Percentiles rank a stretch among this genome's conserved stretches.
These are phyloP conservation scores for Datura wrightii DNA, from an alignment of 257 asterid genomes.

Conservation along the genomic window DNA sequence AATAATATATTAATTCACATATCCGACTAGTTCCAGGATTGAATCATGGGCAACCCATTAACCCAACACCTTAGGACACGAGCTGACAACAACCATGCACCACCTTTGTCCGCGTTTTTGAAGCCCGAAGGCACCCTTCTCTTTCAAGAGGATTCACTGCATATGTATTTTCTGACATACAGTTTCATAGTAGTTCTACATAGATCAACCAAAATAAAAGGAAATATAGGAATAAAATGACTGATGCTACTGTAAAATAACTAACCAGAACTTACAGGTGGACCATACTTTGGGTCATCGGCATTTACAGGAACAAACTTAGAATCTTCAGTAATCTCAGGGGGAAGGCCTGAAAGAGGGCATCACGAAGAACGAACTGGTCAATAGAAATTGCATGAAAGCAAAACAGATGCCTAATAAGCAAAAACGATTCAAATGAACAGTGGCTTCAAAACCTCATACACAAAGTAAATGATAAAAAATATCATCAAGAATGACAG, in stretches of 20 bases:
- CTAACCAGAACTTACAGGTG: conserved; percentile 91
- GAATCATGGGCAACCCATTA: too few relatives aligned
- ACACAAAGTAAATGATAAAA: conserved; percentile 6
- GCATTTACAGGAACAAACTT: conserved; percentile 80
- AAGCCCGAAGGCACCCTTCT: too few relatives aligned
- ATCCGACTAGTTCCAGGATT: too few relatives aligned
- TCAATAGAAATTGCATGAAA: neutral
- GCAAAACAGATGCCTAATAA: neutral
- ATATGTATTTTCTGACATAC: too few relatives aligned
- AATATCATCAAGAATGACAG: neutral
- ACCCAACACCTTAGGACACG: too few relatives aligned
- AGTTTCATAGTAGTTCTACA: neutral
- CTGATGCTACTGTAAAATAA: conserved; percentile 38
- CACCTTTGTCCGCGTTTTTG: too few relatives aligned
- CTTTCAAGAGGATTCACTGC: too few relatives aligned
- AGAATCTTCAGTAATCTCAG: conserved; percentile 77
- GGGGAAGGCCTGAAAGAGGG: conserved; percentile 62
- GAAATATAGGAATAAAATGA: neutral
- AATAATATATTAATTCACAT: too few relatives aligned
- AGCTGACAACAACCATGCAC: too few relatives aligned
- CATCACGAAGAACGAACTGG: neutral
- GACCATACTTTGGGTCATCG: conserved; percentile 77
- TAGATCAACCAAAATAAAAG: neutral
- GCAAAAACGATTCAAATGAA: conserved; percentile 4
- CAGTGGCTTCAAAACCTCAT: neutral